These are phyloP conservation scores for Dactylonectria macrodidyma DNA, from an alignment of 2,329 filamentous ascomycete species.

Conservation along the genomic window DNA sequence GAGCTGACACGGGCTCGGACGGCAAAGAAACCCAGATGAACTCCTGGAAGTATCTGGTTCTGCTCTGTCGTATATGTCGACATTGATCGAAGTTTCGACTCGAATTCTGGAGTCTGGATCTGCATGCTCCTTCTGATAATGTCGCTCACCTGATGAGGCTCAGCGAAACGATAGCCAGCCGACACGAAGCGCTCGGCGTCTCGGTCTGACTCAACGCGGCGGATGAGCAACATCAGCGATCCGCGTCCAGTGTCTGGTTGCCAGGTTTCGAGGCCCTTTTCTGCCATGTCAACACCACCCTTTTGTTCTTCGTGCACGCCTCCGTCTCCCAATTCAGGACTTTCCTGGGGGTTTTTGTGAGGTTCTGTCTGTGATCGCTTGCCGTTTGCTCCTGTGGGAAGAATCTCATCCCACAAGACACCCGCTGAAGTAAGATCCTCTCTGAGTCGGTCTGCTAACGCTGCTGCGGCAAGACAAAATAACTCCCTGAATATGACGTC, in stretches of 20 bases:
- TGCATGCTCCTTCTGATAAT: conserved; percentile 82
- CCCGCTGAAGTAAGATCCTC: too few species aligned
- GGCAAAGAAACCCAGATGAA: conserved; percentile 73
- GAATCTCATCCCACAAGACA: conserved; percentile 57
- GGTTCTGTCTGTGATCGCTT: conserved; percentile 36
- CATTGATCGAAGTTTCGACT: conserved; percentile 74
- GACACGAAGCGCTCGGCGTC: conserved; percentile 78
- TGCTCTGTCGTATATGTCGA: conserved; percentile 67
- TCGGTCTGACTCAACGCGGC: conserved; percentile 68
- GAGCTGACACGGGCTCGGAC: conserved; percentile 66
- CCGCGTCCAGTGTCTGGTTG: conserved; percentile 73
- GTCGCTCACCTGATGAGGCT: conserved; percentile 76
- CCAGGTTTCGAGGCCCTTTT: conserved; percentile 56
- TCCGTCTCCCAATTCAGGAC: conserved; percentile 24
- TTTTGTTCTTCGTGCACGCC: conserved; percentile 38
- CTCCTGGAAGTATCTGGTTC: conserved; percentile 65
- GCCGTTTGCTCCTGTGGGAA: conserved; percentile 71
- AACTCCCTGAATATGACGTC: too few species aligned
- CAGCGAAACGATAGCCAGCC: conserved; percentile 83
- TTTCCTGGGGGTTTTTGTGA: conserved; percentile 37
- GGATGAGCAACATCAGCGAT: conserved; percentile 85
- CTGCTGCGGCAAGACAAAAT: too few species aligned
- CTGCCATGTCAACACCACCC: conserved; percentile 52
- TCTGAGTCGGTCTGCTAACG: too few species aligned
- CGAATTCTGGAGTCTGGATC: conserved; percentile 75